Evolutionary conservation across 371 early-diverging fungal genomes (phyloP).

Genomic region (Batrachochytrium dendrobatidis): DNA sequence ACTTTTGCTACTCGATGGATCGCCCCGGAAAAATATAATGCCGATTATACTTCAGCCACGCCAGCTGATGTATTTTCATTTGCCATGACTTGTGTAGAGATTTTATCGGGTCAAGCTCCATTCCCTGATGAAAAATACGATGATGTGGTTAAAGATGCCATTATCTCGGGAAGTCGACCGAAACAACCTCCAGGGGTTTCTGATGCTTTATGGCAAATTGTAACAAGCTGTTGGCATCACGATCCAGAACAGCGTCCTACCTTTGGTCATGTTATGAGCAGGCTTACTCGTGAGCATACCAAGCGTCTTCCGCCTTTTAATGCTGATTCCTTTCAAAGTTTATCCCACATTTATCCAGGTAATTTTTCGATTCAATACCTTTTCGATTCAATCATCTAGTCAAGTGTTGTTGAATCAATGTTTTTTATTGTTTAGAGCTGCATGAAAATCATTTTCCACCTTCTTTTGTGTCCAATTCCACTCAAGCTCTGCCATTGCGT

Average conservation of each 20-base stretch:
- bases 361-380: no score
- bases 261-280: background rate
- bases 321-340: no score
- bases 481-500: no score
- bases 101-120: constrained; percentile 18
- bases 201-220: background rate
- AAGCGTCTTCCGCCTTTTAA: no score
- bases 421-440: no score
- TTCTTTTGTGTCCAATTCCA: no score
- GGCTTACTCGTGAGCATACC: background rate
- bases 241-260: background rate
- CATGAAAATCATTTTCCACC: no score
- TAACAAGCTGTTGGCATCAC: constrained; percentile 1
- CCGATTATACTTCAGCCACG: constrained; percentile 11
- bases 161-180: constrained; percentile 5
- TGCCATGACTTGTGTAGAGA: constrained; percentile 28
- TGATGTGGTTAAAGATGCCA: constrained; percentile 6
- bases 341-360: no score
- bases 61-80: constrained; percentile 30
- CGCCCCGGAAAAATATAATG: constrained; percentile 22
- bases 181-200: background rate
- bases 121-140: background rate
- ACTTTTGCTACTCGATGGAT: constrained; percentile 25
- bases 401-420: no score
- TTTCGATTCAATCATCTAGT: no score